Evolutionary conservation across 305 asterid genomes (phyloP).

Genomic region (Solanum aculeatissimum): DNA sequence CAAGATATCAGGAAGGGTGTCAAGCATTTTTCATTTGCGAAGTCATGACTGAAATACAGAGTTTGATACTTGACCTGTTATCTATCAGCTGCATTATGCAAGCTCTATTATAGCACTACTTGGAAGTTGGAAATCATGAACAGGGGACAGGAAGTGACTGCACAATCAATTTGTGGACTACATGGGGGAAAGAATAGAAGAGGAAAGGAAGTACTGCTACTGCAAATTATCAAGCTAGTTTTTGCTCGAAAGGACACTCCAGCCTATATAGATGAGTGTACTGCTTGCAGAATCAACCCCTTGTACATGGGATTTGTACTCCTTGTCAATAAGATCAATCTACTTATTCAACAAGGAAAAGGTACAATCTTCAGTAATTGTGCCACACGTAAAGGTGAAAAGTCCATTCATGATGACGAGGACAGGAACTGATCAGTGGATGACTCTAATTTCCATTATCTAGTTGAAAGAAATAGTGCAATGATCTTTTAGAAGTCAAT

Average conservation of each 20-base stretch:
- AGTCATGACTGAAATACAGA: background rate
- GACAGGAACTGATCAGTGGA: background rate
- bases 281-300: background rate
- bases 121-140: background rate
- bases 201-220: background rate
- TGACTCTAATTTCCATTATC: background rate
- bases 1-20: background rate
- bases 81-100: background rate
- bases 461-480: background rate
- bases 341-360: background rate
- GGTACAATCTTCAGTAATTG: background rate
- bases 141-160: background rate
- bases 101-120: background rate
- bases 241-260: background rate
- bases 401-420: background rate
- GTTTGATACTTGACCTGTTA: background rate
- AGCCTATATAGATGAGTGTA: background rate
- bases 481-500: background rate
- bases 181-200: background rate
- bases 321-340: background rate
- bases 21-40: background rate
- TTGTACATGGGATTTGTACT: background rate
- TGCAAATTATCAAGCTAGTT: background rate
- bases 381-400: background rate
- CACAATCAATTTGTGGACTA: background rate